phyloP scores from a whole-genome alignment of 176 grass and related monocot genomes.

The Coix lacrymajobi region DNA sequence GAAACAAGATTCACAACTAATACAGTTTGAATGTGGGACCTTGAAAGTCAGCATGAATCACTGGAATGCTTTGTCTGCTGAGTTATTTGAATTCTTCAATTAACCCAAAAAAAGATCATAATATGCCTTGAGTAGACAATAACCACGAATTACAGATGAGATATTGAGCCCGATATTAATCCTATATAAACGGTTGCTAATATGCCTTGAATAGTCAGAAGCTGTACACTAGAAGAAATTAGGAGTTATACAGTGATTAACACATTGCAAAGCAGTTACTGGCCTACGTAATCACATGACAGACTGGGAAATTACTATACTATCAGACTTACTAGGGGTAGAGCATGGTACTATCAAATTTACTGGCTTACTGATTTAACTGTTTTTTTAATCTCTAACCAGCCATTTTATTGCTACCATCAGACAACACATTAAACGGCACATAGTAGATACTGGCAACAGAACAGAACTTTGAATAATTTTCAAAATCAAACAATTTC shows the following conservation, averaged over 20 bases:
- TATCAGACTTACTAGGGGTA: slow-evolving; percentile 4
- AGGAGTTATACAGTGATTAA: not conserved
- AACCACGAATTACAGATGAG: not conserved
- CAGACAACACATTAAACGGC: not conserved
- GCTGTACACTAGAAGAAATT: not conserved
- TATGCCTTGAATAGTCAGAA: slow-evolving; percentile 26
- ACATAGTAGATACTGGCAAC: not conserved
- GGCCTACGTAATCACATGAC: not conserved
- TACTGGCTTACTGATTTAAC: not conserved
- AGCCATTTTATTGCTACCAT: not conserved
- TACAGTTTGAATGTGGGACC: not conserved
- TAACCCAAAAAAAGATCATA: not conserved
- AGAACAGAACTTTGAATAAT: not conserved
- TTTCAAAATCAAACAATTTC: not conserved
- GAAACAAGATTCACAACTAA: not conserved
- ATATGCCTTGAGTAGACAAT: slow-evolving; percentile 9
- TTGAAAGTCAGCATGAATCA: slow-evolving; percentile 22
- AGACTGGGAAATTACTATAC: not conserved
- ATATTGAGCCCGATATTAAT: not conserved
- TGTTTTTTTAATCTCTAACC: not conserved
- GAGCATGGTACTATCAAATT: not conserved
- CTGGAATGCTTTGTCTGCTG: slow-evolving; percentile 3
- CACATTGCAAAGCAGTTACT: not conserved
- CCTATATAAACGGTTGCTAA: not conserved
- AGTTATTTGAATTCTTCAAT: slow-evolving; percentile 1